phyloP scores from a whole-genome alignment of 169 alveolate genomes.

The Eimeria mitis region DNA sequence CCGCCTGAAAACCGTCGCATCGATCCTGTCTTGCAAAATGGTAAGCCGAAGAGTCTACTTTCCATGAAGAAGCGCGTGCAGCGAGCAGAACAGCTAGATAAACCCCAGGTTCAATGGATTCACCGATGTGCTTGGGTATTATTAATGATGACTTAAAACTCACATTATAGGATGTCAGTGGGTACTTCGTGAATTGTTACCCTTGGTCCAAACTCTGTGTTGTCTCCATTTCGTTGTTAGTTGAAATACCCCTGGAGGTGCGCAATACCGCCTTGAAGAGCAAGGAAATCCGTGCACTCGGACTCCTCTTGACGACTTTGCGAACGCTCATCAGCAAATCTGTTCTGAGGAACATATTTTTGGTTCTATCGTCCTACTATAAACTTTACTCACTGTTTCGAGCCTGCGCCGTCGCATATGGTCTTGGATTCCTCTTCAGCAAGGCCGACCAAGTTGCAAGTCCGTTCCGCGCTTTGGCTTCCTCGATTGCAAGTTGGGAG shows the following conservation, averaged over 20 bases:
- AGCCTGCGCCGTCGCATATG: conserved; percentile 71
- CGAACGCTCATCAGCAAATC: conserved; percentile 38
- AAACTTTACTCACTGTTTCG: conserved; percentile 15
- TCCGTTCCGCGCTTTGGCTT: neutral
- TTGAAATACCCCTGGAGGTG: conserved; percentile 55
- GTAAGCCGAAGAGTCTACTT: neutral
- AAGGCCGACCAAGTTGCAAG: conserved; percentile 62
- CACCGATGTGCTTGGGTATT: neutral
- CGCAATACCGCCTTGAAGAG: conserved; percentile 52
- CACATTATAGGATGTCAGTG: neutral
- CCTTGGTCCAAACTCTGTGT: neutral
- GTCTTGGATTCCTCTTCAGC: conserved; percentile 70
- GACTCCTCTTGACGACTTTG: conserved; percentile 40
- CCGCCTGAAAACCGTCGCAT: neutral
- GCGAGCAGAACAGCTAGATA: neutral
- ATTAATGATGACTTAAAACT: neutral
- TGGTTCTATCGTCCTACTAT: conserved; percentile 57
- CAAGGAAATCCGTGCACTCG: conserved; percentile 54
- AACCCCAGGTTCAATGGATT: neutral
- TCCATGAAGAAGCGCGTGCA: neutral
- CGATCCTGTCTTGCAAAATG: conserved; percentile 44
- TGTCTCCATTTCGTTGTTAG: neutral
- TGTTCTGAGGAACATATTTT: conserved; percentile 5
- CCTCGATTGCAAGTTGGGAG: neutral
- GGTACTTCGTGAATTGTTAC: neutral